A percentile compares a stretch with the other conserved stretches of the same genome.
These are phyloP conservation scores for Scleromitrula shiraiana DNA, from an alignment of 2,329 filamentous ascomycete species.

Conservation along the genomic window DNA sequence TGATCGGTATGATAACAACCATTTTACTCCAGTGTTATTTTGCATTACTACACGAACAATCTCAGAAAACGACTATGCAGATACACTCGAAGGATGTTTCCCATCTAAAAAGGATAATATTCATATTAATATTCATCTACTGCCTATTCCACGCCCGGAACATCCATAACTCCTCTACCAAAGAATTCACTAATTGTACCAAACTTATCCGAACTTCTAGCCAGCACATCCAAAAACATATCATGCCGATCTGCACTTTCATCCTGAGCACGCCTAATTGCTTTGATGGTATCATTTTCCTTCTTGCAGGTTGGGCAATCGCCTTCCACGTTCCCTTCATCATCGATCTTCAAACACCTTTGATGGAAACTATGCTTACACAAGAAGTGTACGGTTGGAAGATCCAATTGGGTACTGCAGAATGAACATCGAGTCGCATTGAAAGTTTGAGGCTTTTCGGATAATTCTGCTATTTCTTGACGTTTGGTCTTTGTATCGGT, in stretches of 20 bases:
- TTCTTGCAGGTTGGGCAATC: conserved; percentile 83
- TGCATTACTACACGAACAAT: too few relatives aligned
- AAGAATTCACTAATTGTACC: conserved; percentile 93
- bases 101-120: background rate
- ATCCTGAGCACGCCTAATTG: conserved; percentile 77
- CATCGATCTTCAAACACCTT: conserved; percentile 53
- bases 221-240: conserved; percentile 74
- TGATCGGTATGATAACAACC: too few relatives aligned
- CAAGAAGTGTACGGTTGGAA: conserved; percentile 90
- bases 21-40: too few relatives aligned
- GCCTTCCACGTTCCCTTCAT: conserved; percentile 50
- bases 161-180: conserved; percentile 81
- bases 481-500: conserved; percentile 75
- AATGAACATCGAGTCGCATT: conserved; percentile 81
- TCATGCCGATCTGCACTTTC: conserved; percentile 85
- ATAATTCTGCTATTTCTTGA: conserved; percentile 68
- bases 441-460: conserved; percentile 77
- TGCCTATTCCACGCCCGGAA: conserved; percentile 13
- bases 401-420: conserved; percentile 65
- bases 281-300: conserved; percentile 80
- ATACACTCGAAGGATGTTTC: too few relatives aligned
- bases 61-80: too few relatives aligned
- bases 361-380: conserved; percentile 98
- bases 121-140: background rate
- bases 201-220: conserved; percentile 72